Percentiles rank a stretch among this genome's conserved stretches.
Evolutionary conservation across 768 basidiomycete species (phyloP).

Genomic region (Clathrus columnatus): DNA sequence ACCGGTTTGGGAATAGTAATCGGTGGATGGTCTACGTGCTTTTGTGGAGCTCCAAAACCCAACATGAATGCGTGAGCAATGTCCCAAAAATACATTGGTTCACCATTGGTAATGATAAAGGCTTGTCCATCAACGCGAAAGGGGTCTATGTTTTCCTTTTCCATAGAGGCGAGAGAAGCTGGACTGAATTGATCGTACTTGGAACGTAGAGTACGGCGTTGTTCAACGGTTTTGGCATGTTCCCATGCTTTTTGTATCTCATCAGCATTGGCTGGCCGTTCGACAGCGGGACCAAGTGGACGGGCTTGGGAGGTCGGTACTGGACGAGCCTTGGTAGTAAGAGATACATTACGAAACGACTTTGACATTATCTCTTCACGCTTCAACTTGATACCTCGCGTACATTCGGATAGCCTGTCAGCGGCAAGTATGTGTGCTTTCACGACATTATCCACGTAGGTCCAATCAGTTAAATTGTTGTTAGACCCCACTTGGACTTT

Average conservation of each 20-base stretch:
- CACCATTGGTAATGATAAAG: conserved; percentile 96
- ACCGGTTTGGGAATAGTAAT: conserved; percentile 51
- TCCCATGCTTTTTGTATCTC: conserved; percentile 50
- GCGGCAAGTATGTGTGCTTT: conserved; percentile 90
- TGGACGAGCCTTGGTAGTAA: conserved; percentile 54
- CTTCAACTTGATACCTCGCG: no score
- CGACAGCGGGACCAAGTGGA: conserved; percentile 75
- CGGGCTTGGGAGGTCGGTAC: conserved; percentile 75
- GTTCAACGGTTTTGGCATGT: conserved; percentile 28
- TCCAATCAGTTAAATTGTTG: conserved; percentile 91
- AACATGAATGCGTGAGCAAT: conserved; percentile 74
- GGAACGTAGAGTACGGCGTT: conserved; percentile 55
- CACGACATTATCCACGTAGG: conserved; percentile 93
- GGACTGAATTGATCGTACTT: conserved; percentile 77
- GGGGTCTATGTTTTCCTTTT: conserved; percentile 39
- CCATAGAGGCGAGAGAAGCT: conserved; percentile 42
- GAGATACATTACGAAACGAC: conserved; percentile 51
- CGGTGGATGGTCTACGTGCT: conserved; percentile 43
- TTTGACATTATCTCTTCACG: no score
- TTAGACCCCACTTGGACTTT: conserved; percentile 93
- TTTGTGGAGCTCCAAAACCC: conserved; percentile 36
- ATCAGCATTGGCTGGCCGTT: conserved; percentile 48
- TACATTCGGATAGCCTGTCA: no score
- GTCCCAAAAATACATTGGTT: conserved; percentile 96
- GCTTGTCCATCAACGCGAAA: conserved; percentile 85